Evolutionary conservation across 345 rosid genomes (phyloP).

Genomic region (Eucalyptus sideroxylon): DNA sequence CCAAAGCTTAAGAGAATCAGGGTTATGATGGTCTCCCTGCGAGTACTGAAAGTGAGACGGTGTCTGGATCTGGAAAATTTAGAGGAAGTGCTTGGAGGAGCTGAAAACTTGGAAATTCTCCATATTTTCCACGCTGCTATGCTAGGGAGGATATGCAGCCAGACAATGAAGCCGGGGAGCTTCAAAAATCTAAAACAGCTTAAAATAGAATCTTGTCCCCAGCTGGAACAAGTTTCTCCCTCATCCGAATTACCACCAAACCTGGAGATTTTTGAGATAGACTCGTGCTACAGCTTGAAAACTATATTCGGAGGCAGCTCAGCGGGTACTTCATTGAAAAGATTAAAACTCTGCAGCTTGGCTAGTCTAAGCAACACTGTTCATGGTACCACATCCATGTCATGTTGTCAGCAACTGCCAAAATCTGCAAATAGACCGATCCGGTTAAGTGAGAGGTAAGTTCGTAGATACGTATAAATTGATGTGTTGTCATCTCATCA

Average conservation of each 20-base stretch:
- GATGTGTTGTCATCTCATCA: background rate
- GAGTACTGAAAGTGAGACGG: background rate
- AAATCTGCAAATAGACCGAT: background rate
- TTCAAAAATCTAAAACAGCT: background rate
- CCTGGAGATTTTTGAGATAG: background rate
- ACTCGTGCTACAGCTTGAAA: background rate
- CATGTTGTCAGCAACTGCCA: background rate
- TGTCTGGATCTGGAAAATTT: background rate
- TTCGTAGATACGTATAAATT: too few species aligned
- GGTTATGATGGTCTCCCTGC: background rate
- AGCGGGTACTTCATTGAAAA: background rate
- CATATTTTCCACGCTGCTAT: background rate
- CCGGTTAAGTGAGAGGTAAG: background rate
- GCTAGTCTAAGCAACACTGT: background rate
- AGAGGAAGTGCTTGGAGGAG: background rate
- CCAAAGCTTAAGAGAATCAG: slow-evolving; percentile 13
- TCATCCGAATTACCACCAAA: background rate
- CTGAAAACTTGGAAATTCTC: background rate
- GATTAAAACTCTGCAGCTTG: background rate
- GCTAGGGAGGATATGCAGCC: background rate
- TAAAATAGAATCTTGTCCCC: background rate
- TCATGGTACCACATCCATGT: background rate
- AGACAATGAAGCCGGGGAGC: background rate
- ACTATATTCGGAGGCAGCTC: background rate
- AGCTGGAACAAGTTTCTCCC: background rate